These are phyloP conservation scores for Podospora bellae-mahoneyi DNA, from an alignment of 495 filamentous ascomycete genomes.

Conservation along the genomic window DNA sequence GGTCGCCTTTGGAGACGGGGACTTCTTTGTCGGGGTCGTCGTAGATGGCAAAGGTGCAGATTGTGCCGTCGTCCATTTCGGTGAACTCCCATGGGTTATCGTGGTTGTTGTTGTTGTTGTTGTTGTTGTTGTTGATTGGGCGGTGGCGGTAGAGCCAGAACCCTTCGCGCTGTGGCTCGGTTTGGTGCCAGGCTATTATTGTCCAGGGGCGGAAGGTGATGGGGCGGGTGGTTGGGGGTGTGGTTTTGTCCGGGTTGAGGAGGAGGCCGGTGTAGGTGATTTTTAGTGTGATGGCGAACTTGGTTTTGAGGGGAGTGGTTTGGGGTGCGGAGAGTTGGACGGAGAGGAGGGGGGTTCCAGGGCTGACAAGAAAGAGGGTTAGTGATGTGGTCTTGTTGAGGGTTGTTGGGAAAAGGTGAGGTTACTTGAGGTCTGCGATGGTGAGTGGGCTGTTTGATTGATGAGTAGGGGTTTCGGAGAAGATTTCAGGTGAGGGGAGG, in stretches of 20 bases:
- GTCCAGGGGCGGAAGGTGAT: not conserved
- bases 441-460: no score
- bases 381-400: no score
- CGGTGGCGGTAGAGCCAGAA: not conserved
- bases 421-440: no score
- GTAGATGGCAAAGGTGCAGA: not conserved
- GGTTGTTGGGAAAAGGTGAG: no score
- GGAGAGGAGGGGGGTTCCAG: no score
- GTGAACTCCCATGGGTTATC: not conserved
- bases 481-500: no score
- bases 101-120: not conserved
- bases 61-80: not conserved
- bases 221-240: not conserved
- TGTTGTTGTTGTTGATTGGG: not conserved
- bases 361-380: no score
- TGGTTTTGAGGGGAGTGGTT: not conserved
- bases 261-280: not conserved
- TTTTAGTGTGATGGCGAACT: not conserved
- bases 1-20: not conserved
- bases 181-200: not conserved
- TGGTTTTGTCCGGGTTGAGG: not conserved
- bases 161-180: not conserved
- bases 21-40: not conserved
- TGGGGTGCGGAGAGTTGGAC: no score
- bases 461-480: no score